Evolutionary conservation across 164 flowering plant species (phyloP), one percentile per base, ranked within the genome.

Genomic region (Chloranthus sessilifolius): DNA sequence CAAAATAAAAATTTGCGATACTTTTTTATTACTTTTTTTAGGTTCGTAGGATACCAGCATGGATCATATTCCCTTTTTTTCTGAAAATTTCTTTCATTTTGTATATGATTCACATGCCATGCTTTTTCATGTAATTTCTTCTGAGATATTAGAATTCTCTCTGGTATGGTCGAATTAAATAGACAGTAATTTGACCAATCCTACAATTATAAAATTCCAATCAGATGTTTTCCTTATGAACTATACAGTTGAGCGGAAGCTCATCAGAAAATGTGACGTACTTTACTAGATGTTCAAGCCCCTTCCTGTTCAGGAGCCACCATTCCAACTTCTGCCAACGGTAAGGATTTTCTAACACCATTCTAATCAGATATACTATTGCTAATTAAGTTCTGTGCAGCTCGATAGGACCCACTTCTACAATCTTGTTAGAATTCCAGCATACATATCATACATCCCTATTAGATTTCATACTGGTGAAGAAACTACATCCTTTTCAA

Each of bases 241-340:
- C 24, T 7, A 8, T 47, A 42, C 73, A 72, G 76, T 39, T 52
- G 44, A 55, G 24, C 8, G 23, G 33, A 43, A 34, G 58, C 24
- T 47, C 51, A 35, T 41, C 73, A 5, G 74, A 53, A 27, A 38
- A 56, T 39, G 46, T 15, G 28, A 62, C 75, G 30, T 34, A 56
- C 58, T 47, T 73, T 56, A 71, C 70, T 25, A 77, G 65, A 1
- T 59, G 76, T 65, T 54, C 78, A 30, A 72, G 60, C 35, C 65
- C 73, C 24, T 63, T 62, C 44, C 30, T 52, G 44, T 59, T 46
- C 37, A 40, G 60, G 43, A 42, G 47, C 37, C 58, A 55, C 45
- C 17, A 22, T 60, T 53, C 66, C 26, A 60, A 59, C 50, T 65
- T 71, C 40, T 69, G 66, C 44, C 75, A 69, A 28, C 45, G 77